These are phyloP conservation scores for Ascoidea asiatica DNA, from an alignment of 805 yeast species.

Conservation along the genomic window DNA sequence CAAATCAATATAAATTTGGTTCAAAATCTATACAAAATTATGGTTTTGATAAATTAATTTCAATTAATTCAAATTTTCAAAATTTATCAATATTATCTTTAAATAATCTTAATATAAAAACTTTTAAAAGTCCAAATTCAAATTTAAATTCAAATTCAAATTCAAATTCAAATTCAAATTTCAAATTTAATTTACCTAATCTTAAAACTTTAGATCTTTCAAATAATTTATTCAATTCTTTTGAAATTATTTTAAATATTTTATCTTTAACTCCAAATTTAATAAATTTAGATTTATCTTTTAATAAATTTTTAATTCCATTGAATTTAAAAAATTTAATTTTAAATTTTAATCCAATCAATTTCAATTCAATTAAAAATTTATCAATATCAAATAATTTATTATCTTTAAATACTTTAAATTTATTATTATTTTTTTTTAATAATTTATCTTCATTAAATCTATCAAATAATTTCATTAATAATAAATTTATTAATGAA, in stretches of 20 bases:
- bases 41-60: slow-evolving; percentile 49
- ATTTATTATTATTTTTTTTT: slow-evolving; percentile 1
- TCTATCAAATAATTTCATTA: slow-evolving; percentile 5
- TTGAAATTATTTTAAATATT: slow-evolving; percentile 25
- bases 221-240: slow-evolving; percentile 35
- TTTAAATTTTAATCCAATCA: too few relatives aligned
- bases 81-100: slow-evolving; percentile 37
- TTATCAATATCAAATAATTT: background rate
- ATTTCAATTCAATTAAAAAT: slow-evolving; percentile 5
- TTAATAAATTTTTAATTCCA: slow-evolving; percentile 12
- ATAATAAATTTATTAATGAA: slow-evolving; percentile 1
- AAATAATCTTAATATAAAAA: slow-evolving; percentile 19
- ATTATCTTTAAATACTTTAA: background rate
- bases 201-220: slow-evolving; percentile 40
- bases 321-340: too few relatives aligned
- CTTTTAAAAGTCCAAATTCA: slow-evolving; percentile 1
- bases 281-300: slow-evolving; percentile 16
- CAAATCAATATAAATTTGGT: slow-evolving; percentile 32
- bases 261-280: slow-evolving; percentile 24
- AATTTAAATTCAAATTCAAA: slow-evolving; percentile 1
- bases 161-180: background rate
- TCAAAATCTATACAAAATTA: slow-evolving; percentile 42
- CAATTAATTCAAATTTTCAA: slow-evolving; percentile 31
- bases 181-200: slow-evolving; percentile 11
- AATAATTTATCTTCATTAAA: slow-evolving; percentile 1